Evolutionary conservation across 2,329 filamentous ascomycete species (phyloP), one percentile per base, ranked within the genome.

Genomic region (Samsoniella hepiali): DNA sequence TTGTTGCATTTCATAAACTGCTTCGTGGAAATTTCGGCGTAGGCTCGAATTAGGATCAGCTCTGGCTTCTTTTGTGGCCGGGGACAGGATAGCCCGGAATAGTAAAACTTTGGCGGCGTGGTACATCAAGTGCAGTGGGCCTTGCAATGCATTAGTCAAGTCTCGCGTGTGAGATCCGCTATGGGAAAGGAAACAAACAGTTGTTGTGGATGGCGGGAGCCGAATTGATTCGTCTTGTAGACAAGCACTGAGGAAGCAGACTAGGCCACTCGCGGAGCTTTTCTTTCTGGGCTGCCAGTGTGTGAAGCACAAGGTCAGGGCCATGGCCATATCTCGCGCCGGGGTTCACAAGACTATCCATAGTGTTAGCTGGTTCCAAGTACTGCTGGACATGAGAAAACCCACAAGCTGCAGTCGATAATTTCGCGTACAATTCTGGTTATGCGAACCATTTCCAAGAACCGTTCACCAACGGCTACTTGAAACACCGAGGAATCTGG

Each of bases 71-170:
- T 75, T 76, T 1, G 77, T 79, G 1, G 78, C 78, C 5, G 79
- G 79, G 15, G 74, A 76, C 77, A 81, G 81, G 1, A 82, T 71
- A 0, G 77, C 78, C 3, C 79, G 73, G 53, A 76, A 78, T 7
- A 78, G 70, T 0, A 82, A 72, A 1, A 76, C 76, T 54, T 79
- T 74, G 3, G 75, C 70, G 32, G 78, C 76, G 40, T 77, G 79
- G 58, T 75, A 80, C 0, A 77, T 72, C 0, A 82, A 68, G 58
- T 81, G 76, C 2, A 81, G 70, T 6, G 78, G 76, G 13, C 73
- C 74, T 68, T 58, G 67, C 8, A 15, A 22, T n/a, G 10, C 6
- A n/a, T 51, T 44, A 59, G 36, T 51, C 6, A n/a, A 10, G 6
- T 27, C 2, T 15, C 17, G 2, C 22, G 34, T 8, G 47, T 7